Conservation (phyloP, 768 basidiomycete genomes). For the Gelatoporia subvermispora region DNA sequence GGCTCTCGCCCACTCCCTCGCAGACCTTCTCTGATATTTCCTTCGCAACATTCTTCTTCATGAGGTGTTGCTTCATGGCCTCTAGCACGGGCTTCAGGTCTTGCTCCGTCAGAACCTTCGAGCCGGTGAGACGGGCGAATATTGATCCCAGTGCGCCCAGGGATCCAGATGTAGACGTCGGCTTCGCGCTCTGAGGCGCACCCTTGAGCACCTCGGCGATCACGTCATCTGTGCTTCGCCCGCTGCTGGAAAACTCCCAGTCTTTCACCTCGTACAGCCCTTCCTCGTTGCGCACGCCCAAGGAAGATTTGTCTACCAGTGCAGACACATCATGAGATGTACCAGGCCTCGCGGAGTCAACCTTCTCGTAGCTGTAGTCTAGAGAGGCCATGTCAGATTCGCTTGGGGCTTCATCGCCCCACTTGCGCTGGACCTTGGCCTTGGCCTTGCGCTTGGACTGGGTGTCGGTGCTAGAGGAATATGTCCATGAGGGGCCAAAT, state of each 20-base stretch:
- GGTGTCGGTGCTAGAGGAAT: conserved; percentile 49
- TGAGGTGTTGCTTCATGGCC: conserved; percentile 95
- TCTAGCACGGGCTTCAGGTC: conserved; percentile 86
- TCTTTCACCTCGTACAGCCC: conserved; percentile 75
- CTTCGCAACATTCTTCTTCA: conserved; percentile 98
- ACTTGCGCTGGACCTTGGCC: conserved; percentile 75
- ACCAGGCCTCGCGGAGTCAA: conserved; percentile 28
- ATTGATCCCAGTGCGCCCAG: conserved; percentile 69
- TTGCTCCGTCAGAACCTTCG: conserved; percentile 72
- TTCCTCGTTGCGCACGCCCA: conserved; percentile 72
- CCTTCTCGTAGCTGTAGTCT: conserved; percentile 74
- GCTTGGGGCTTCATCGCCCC: conserved; percentile 79
- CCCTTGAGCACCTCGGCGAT: conserved; percentile 56
- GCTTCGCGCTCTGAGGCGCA: conserved; percentile 20
- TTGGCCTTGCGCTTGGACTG: conserved; percentile 51
- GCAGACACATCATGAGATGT: conserved; percentile 46
- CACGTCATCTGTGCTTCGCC: conserved; percentile 41
- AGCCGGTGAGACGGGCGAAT: conserved; percentile 82
- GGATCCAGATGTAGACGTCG: conserved; percentile 30
- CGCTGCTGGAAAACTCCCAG: conserved; percentile 64
- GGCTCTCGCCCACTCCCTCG: conserved; percentile 84
- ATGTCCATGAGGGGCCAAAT: background rate
- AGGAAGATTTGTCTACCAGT: conserved; percentile 63
- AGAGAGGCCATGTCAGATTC: conserved; percentile 90
- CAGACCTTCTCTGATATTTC: conserved; percentile 94